Evolutionary conservation across 257 asterid genomes (phyloP), one percentile per base, ranked within the genome.

Genomic region (Misopates orontium): DNA sequence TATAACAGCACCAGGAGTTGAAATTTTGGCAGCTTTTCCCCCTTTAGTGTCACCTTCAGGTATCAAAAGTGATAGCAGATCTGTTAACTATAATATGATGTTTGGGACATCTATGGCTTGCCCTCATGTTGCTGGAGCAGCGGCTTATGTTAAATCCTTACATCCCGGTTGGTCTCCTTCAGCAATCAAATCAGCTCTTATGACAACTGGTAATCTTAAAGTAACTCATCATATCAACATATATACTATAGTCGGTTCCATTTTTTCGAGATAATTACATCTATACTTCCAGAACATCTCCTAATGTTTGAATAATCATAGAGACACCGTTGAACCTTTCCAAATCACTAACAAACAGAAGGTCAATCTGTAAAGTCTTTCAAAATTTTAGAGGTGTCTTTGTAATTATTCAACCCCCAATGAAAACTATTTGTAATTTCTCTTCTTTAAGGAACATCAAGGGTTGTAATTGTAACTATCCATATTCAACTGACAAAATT

Each of bases 81-180:
- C 31, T 11, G 55, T n/a, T 7, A 44, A 44, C 4, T 56, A 67
- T n/a, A 42, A 11, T 45, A 41, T 67, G n/a, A 10, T 67, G 5
- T 56, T 57, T 24, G 72, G 72, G n/a, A 56, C 72, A 25, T 67
- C 72, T 1, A 56, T 56, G 65, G 21, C 57, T 23, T 56, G 72
- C 47, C 72, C 72, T 17, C 72, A 67, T 45, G 72, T 56, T 28
- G 56, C 72, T 9, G 72, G 72, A 25, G 72, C 57, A 19, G 72
- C 72, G 24, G 72, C 72, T n/a, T 67, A 67, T 42, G 65, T 67
- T 10, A 56, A 67, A 55, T 15, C 64, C 44, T 9, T 67, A 7
- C 72, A 42, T 44, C 72, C 72, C 14, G 12, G 24, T 17, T 67
- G 72, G 57, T 67, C 72, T 16, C 48, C 64, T 6, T 55, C 72